phyloP scores from a whole-genome alignment of 2,329 filamentous ascomycete genomes.

The Exophiala sp. region DNA sequence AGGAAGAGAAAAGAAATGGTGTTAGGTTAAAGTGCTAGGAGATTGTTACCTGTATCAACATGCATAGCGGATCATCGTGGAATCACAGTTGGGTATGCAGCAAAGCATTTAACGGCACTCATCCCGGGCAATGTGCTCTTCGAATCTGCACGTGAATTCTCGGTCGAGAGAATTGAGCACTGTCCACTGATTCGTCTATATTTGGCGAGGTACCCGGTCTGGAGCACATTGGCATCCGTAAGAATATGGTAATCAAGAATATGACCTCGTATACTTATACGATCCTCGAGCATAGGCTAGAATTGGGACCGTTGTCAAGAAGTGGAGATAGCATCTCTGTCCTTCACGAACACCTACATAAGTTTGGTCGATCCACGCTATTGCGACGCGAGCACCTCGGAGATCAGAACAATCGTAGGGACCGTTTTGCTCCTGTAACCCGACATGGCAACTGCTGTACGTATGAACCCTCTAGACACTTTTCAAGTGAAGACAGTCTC shows the following conservation, averaged over 20 bases:
- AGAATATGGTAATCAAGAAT: slow-evolving; percentile 2
- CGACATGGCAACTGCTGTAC: no score
- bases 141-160: background rate
- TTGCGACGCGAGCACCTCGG: no score
- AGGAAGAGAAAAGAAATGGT: slow-evolving; percentile 76
- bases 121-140: background rate
- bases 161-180: background rate
- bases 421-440: no score
- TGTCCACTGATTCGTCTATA: background rate
- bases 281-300: background rate
- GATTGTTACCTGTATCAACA: background rate
- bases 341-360: no score
- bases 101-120: background rate
- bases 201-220: background rate
- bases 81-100: background rate
- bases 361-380: no score
- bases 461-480: no score
- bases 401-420: no score
- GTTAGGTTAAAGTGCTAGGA: slow-evolving; percentile 75
- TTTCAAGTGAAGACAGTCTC: no score
- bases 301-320: no score
- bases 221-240: background rate
- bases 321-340: no score
- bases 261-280: background rate
- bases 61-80: background rate